These are phyloP conservation scores for Coemansia sp. DNA, from an alignment of 192 early-diverging fungal species.

Conservation along the genomic window DNA sequence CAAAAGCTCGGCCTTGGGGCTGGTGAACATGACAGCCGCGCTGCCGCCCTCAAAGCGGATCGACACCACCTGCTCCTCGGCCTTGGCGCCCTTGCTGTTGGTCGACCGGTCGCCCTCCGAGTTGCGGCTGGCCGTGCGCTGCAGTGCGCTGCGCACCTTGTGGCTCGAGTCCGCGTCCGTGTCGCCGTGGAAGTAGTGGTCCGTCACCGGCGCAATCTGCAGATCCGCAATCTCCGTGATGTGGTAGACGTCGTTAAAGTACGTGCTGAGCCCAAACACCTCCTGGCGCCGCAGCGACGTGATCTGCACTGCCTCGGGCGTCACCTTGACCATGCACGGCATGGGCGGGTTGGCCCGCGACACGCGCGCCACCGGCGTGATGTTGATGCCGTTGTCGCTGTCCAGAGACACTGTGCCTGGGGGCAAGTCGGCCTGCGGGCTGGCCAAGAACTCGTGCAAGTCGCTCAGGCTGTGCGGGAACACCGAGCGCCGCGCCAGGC, in stretches of 20 bases:
- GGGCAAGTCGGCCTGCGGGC: slow-evolving; percentile 72
- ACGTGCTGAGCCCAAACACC: slow-evolving; percentile 65
- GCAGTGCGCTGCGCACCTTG: slow-evolving; percentile 26
- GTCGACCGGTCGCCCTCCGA: slow-evolving; percentile 38
- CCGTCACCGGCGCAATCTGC: slow-evolving; percentile 23
- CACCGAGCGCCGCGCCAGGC: slow-evolving; percentile 62
- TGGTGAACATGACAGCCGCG: slow-evolving; percentile 64
- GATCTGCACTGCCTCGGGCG: slow-evolving; percentile 79
- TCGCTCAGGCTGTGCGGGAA: slow-evolving; percentile 69
- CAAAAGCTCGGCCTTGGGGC: slow-evolving; percentile 68
- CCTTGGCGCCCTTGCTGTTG: not conserved
- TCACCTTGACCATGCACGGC: slow-evolving; percentile 80
- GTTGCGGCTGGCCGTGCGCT: slow-evolving; percentile 54
- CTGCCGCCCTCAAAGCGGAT: slow-evolving; percentile 74
- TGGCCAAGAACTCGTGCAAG: slow-evolving; percentile 69
- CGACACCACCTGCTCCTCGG: slow-evolving; percentile 65
- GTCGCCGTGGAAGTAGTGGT: slow-evolving; percentile 7
- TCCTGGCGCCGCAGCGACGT: slow-evolving; percentile 71
- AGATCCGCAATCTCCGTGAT: slow-evolving; percentile 79
- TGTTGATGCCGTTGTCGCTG: slow-evolving; percentile 60
- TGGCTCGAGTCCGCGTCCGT: slow-evolving; percentile 4
- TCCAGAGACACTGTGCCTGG: slow-evolving; percentile 74
- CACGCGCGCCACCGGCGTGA: slow-evolving; percentile 66
- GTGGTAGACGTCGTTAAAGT: slow-evolving; percentile 84
- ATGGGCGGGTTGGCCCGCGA: slow-evolving; percentile 62